Evolutionary conservation across 345 rosid species (phyloP).

Genomic region (Hibiscus syriacus): DNA sequence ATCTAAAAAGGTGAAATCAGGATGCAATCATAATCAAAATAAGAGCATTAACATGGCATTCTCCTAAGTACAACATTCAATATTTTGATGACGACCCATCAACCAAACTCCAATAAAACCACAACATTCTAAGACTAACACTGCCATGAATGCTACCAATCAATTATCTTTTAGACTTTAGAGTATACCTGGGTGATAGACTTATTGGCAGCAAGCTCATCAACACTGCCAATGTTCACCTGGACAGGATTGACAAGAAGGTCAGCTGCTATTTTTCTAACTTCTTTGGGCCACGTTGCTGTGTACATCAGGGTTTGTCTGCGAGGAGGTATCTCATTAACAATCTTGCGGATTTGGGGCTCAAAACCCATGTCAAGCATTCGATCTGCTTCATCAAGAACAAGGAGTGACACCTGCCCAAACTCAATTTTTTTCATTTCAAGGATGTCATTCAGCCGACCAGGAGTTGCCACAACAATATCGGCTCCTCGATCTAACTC

Average conservation of each 20-base stretch:
- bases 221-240: conserved; percentile 94
- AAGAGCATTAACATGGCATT: not conserved
- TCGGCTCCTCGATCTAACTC: conserved; percentile 89
- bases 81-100: not conserved
- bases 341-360: conserved; percentile 95
- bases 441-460: conserved; percentile 89
- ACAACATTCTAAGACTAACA: not conserved
- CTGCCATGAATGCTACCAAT: not conserved
- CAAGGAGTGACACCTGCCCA: conserved; percentile 78
- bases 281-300: conserved; percentile 99
- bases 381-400: conserved; percentile 96
- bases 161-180: not conserved
- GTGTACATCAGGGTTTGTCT: conserved; percentile 97
- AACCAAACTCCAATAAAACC: not conserved
- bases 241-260: conserved; percentile 89
- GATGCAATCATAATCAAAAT: not conserved
- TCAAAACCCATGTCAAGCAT: conserved; percentile 99
- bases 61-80: not conserved
- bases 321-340: conserved; percentile 81
- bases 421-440: conserved; percentile 80
- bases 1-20: not conserved
- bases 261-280: conserved; percentile 82
- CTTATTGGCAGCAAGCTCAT: conserved; percentile 94
- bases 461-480: conserved; percentile 99
- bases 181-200: conserved; percentile 82